phyloP scores from a whole-genome alignment of 1,284 basidiomycete species.

The Irpex sp. region DNA sequence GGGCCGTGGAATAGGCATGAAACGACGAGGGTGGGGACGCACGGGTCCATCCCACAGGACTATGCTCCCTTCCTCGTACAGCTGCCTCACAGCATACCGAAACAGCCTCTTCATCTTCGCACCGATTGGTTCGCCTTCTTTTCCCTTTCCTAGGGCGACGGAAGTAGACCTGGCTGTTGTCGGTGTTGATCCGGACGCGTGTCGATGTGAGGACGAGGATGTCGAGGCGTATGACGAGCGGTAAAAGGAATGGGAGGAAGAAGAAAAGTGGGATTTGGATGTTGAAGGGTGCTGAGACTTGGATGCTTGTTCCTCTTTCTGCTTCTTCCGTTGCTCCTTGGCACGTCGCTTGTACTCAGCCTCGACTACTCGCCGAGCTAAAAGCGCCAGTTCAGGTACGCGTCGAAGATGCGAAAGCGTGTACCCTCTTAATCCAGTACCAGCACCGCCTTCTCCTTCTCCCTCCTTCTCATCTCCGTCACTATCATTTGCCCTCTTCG shows the following conservation, averaged over 20 bases:
- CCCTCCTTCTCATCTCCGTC: neutral
- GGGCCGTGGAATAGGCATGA: slow-evolving; percentile 12
- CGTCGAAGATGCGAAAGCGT: slow-evolving; percentile 69
- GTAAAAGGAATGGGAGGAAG: neutral
- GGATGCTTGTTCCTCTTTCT: slow-evolving; percentile 18
- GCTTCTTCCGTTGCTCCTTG: slow-evolving; percentile 36
- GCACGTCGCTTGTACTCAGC: slow-evolving; percentile 48
- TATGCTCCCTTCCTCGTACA: slow-evolving; percentile 62
- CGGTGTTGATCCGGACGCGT: neutral
- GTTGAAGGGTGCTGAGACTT: slow-evolving; percentile 1
- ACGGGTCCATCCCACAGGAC: slow-evolving; percentile 60
- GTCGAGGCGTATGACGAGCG: neutral
- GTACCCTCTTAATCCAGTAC: slow-evolving; percentile 39
- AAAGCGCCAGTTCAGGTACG: slow-evolving; percentile 58
- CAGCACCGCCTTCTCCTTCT: too few species aligned
- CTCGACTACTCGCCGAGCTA: slow-evolving; percentile 56
- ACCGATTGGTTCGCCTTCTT: slow-evolving; percentile 9
- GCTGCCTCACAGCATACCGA: slow-evolving; percentile 50
- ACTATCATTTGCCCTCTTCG: neutral
- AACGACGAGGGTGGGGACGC: slow-evolving; percentile 17
- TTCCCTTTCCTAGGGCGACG: slow-evolving; percentile 1
- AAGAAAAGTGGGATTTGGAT: neutral
- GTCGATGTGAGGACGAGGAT: too few species aligned
- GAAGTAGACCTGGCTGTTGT: neutral
- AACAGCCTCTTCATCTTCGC: slow-evolving; percentile 60